These are phyloP conservation scores for Colletotrichum musicola DNA, from an alignment of 2,329 filamentous ascomycete genomes.

Conservation along the genomic window DNA sequence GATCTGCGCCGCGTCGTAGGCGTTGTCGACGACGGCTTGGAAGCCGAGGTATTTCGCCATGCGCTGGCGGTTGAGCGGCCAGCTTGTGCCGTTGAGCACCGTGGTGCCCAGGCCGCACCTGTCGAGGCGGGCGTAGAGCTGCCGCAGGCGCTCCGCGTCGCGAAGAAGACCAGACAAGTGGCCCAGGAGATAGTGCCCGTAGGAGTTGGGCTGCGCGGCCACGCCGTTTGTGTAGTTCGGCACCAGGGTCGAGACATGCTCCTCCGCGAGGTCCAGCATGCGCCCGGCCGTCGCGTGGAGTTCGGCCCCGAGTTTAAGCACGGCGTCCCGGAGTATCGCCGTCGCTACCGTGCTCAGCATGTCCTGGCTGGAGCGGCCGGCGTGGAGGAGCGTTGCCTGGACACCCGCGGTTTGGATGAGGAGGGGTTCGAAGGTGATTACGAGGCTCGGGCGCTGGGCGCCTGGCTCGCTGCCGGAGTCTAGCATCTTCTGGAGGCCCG, in stretches of 20 bases:
- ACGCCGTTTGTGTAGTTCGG: constrained; percentile 36
- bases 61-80: constrained; percentile 33
- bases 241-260: constrained; percentile 9
- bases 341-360: constrained; percentile 30
- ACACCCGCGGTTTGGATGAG: constrained; percentile 28
- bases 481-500: constrained; percentile 21
- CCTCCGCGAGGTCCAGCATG: constrained; percentile 11
- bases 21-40: constrained; percentile 27
- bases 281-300: constrained; percentile 19
- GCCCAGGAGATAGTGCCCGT: constrained; percentile 29
- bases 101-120: constrained; percentile 32
- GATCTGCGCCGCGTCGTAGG: constrained; percentile 34
- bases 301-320: constrained; percentile 22
- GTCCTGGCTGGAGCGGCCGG: constrained; percentile 35
- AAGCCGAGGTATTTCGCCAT: constrained; percentile 35
- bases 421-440: constrained; percentile 35
- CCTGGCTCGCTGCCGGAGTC: constrained; percentile 18
- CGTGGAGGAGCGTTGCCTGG: constrained; percentile 32
- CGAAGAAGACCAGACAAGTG: constrained; percentile 21
- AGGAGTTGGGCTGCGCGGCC: constrained; percentile 31
- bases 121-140: constrained; percentile 28
- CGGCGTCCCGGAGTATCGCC: constrained; percentile 24
- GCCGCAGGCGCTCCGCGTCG: constrained; percentile 22
- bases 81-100: constrained; percentile 34
- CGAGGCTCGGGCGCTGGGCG: constrained; percentile 26